Evolutionary conservation across 139 green algal genomes (phyloP), one percentile per base, ranked within the genome.

Genomic region (Ettlia oleoabundans): DNA sequence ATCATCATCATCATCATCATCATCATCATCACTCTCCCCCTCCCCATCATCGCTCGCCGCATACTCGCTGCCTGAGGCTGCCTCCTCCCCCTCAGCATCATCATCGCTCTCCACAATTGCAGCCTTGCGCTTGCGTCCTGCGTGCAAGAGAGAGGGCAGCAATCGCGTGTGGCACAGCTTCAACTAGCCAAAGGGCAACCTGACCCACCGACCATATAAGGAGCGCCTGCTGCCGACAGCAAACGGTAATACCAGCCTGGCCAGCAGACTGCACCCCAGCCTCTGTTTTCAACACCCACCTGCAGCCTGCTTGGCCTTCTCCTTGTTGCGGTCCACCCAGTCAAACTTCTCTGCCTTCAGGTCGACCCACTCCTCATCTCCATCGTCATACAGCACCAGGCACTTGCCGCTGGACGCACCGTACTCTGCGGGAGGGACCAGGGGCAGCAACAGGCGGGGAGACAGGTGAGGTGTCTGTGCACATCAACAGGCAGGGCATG

Each of bases 361-460:
- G 64, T 87, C 66, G 30, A 95, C 26, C 90, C 86, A 91, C 78
- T 97, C 93, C 69, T 89, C 85, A 26, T 97, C 93, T 3, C 90
- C 92, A 71, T 97, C 93, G 43, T 97, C 91, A 70, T 95, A 96
- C 19, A 72, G 62, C 18, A 95, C 84, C 5, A 84, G 81, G 77
- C 93, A 82, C 80, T 92, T 92, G 71, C 75, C 74, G 2, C 30
- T 64, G 35, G 41, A 61, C 8, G 66, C 51, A 38, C 88, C 75
- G 26, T 66, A 87, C 41, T 85, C 43, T 51, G 41, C 68, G 33
- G 91, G n/a, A 10, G 18, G 24, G 47, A 15, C 47, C 55, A n/a
- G 21, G 15, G 55, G 55, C 55, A 65, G n/a, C n/a, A n/a, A n/a
- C n/a, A n/a, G n/a, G n/a, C n/a, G n/a, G n/a, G n/a, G n/a, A n/a